Base-by-base conservation (phyloP, 768 basidiomycete species). In the Rhodosporidiobolus odoratus region DNA sequence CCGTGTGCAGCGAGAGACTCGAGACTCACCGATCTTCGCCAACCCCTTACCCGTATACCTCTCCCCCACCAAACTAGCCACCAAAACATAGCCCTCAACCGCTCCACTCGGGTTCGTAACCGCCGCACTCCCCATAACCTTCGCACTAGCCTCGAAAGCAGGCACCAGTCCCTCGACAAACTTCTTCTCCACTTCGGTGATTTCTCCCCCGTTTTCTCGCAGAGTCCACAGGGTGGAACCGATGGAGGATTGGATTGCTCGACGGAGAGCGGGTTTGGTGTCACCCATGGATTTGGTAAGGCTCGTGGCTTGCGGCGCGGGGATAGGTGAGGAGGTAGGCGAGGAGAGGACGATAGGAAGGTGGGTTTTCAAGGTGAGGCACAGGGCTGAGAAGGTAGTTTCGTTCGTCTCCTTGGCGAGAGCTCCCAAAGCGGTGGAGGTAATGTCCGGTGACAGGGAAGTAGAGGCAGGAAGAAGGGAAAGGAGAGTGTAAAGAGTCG, bases 61-160 rank as follows among this genome's bases (percentile, higher is more conserved):
- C 10, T 92, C 23, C 48, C n/a, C 82, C 15, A 92, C 79, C 4
- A 87, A 79, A 0, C 12, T 21, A 2, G 90, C 85, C 32, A 87
- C 78, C 1, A 90, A 86, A 19, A 93, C 84, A 77, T 92, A 95
- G 0, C 89, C 92, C 76, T 96, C 94, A 50, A 90, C 77, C n/a
- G 89, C 88, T 0, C 89, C 89, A 0, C 83, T 84, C 52, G 83
- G 78, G 0, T 84, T 81, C 61, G 83, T 86, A 54, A 89, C 76
- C 0, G 88, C 85, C 76, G 87, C 89, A 23, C 82, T 79, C 12
- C 85, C 80, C 25, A 89, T 85, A 15, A 82, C 83, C 80, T 90
- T 92, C 61, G 95, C 77, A 70, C 83, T 86, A 0, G 80, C 80
- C 73, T 93, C 91, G n/a, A 94, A 79, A 0, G 87, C 83, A 0